A percentile compares a stretch with the other conserved stretches of the same genome.
phyloP scores from a whole-genome alignment of 352 stramenopile species.

The Pythium myriotylum region DNA sequence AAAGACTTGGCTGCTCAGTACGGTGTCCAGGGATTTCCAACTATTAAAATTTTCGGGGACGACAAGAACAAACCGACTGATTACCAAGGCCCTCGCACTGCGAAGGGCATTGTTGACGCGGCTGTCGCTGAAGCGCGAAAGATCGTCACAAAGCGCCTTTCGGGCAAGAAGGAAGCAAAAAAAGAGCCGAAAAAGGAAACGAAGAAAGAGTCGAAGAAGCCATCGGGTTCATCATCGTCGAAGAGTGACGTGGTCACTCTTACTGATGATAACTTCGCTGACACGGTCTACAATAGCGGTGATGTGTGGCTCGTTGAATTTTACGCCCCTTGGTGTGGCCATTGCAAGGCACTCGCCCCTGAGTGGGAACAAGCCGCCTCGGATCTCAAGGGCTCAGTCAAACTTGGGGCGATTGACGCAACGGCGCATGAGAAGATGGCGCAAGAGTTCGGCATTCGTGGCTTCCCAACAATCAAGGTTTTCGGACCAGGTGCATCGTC shows the following conservation, averaged over 20 bases:
- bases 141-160: conserved; percentile 80
- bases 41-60: conserved; percentile 93
- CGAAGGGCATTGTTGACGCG: conserved; percentile 85
- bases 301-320: conserved; percentile 93
- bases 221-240: conserved; percentile 36
- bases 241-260: conserved; percentile 87
- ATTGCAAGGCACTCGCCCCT: conserved; percentile 91
- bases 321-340: conserved; percentile 92
- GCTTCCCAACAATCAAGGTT: conserved; percentile 96
- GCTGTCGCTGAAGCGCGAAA: conserved; percentile 68
- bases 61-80: conserved; percentile 78
- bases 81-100: conserved; percentile 81
- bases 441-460: conserved; percentile 87
- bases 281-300: conserved; percentile 88
- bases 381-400: conserved; percentile 87
- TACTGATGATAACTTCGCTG: conserved; percentile 91
- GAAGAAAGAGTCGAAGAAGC: conserved; percentile 45
- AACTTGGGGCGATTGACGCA: conserved; percentile 92
- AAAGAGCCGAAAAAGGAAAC: conserved; percentile 39
- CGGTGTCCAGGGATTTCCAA: conserved; percentile 91
- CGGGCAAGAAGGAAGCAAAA: conserved; percentile 53
- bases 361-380: conserved; percentile 91
- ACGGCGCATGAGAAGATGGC: conserved; percentile 91
- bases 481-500: conserved; percentile 80
- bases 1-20: conserved; percentile 86